Evolutionary conservation across 768 basidiomycete species (phyloP), one percentile per base, ranked within the genome.

Genomic region (Austroboletus festivus): DNA sequence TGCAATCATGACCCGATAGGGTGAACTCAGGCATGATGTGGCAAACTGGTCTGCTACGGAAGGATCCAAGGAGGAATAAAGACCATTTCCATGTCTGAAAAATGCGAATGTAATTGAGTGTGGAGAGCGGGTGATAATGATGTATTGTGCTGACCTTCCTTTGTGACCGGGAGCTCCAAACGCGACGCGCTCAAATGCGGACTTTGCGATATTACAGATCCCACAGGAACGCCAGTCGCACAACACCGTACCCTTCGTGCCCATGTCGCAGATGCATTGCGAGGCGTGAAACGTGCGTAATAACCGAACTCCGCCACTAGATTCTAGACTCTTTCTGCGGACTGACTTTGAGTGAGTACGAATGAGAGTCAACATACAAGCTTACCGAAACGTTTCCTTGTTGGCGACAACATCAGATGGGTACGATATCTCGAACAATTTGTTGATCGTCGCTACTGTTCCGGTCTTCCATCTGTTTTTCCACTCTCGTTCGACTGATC

Each of bases 211-310:
- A 52, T 69, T 73, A 60, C 83, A 86, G 51, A 85, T 81, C 3
- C 84, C 83, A 52, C 83, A 86, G 22, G 83, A 83, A 41, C 68
- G 72, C 67, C 80, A 81, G 52, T 70, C 71, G 64, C 84, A 86
- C 18, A 82, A 59, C 1, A 59, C 57, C 4, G 72, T 60, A 26
- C 75, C 74, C 50, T 79, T 80, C 15, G 72, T 72, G 8, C 83
- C 83, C 51, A 86, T 67, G 60, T 86, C 81, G 67, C 83, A 86
- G 35, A 86, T 81, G 56, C 82, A 84, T 51, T 83, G 82, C 3
- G 80, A 72, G 47, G 80, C 76, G 51, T 85, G 79, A 57, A 82
- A 85, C 33, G 78, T 81, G 54, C 78, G 74, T 44, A 83, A 70
- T 56, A 80, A 72, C 53, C 73, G 71, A 52, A 71, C 43, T 1